Evolutionary conservation across 108 stramenopile genomes (phyloP), one percentile per base, ranked within the genome.

Genomic region (Heterococcus sp.): DNA sequence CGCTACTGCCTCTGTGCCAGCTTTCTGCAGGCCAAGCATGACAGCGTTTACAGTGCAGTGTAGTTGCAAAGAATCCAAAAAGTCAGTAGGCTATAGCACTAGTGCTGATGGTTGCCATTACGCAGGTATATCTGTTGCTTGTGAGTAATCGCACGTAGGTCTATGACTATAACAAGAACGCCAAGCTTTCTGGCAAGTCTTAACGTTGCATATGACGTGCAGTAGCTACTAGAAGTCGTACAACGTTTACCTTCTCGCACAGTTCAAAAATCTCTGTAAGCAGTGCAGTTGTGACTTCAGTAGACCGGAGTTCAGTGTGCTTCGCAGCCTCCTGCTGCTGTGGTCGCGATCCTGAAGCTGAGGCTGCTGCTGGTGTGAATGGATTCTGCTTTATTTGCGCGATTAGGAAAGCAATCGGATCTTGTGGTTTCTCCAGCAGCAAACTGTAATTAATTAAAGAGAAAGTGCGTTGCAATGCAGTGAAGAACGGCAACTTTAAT

Each of bases 381-480:
- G 14, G 38, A 31, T 39, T 72, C 79, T 73, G 67, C 72, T 36
- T 69, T 27, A 81, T 73, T 36, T 81, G 40, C 1, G 64, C 11
- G 31, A 39, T 69, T 33, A 81, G 37, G 58, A 81, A 81, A 0
- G 29, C 46, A 30, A 81, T 81, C 1, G 79, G 79, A 14, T 81
- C 79, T 32, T 40, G 32, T 32, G 79, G 79, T 35, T 81, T 81
- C 31, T 75, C 64, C 27, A 81, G 72, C 58, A 81, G 63, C 1
- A 81, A 66, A 66, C 79, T 81, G 46, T 14, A 58, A 8, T 14
- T 8, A 21, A 58, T 8, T 58, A 58, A 21, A 58, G 46, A 21
- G 46, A 21, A 21, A 58, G 64, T 28, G 28, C 27, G 27, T 2
- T 27, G 2, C 64, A 2, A 65, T 28, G 27, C 64, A 65, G 27